A percentile compares a stretch with the other conserved stretches of the same genome.
phyloP scores from a whole-genome alignment of 768 basidiomycete species.

The Boletus bicolor region DNA sequence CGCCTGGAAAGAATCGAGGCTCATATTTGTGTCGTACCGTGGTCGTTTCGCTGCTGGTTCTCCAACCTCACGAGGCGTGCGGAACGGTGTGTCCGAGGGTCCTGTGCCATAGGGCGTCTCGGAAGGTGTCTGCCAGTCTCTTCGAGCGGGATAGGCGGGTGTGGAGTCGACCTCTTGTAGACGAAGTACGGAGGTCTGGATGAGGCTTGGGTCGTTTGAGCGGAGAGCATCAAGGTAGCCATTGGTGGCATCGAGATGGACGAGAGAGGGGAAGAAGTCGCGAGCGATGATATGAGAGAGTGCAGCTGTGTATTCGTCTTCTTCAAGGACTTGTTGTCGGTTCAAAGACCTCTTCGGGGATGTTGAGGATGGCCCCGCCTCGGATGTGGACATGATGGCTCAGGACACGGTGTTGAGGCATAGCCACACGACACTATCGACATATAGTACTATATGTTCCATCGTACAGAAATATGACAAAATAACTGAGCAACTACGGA shows the following conservation, averaged over 20 bases:
- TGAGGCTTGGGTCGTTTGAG: conserved; percentile 72
- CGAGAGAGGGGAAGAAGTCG: conserved; percentile 95
- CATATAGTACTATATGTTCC: background rate
- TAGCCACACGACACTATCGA: conserved; percentile 1
- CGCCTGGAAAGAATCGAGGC: conserved; percentile 85
- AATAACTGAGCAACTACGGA: conserved; percentile 10
- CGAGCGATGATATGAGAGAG: conserved; percentile 91
- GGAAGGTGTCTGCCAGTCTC: conserved; percentile 44
- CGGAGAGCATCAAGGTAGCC: conserved; percentile 78
- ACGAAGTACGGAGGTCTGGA: conserved; percentile 70
- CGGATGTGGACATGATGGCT: conserved; percentile 31
- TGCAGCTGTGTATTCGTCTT: conserved; percentile 92
- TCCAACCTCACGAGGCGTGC: conserved; percentile 35
- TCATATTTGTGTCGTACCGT: conserved; percentile 58
- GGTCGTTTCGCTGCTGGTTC: conserved; percentile 53
- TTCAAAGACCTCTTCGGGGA: conserved; percentile 57
- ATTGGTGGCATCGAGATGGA: conserved; percentile 86
- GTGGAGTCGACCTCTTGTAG: conserved; percentile 62
- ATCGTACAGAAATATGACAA: conserved; percentile 6
- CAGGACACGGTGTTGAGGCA: background rate
- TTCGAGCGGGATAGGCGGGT: conserved; percentile 37
- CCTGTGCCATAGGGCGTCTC: conserved; percentile 63
- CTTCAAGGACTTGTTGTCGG: conserved; percentile 71
- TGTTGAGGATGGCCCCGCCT: conserved; percentile 27
- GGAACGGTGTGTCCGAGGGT: conserved; percentile 66